A percentile compares a stretch with the other conserved stretches of the same genome.
phyloP scores from a whole-genome alignment of 257 asterid species.

The Henckelia pumila region DNA sequence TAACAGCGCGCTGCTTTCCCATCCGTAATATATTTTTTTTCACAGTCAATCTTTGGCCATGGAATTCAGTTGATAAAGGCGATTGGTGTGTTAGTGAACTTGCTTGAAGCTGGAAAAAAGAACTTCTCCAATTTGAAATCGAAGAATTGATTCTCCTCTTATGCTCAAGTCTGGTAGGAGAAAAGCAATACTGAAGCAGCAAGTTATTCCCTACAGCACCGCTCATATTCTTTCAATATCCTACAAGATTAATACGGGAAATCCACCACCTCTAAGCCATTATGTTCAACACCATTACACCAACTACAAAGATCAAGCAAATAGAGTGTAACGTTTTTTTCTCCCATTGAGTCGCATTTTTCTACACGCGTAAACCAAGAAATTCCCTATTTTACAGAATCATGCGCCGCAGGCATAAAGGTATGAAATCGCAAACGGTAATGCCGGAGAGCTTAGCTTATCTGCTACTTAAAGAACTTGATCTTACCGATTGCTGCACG shows the following conservation, averaged over 20 bases:
- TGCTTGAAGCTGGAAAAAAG: conserved; percentile 64
- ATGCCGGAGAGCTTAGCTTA: not conserved
- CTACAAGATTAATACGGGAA: conserved; percentile 21
- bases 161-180: conserved; percentile 52
- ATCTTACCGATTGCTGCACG: conserved; percentile 12
- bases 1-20: conserved; percentile 47
- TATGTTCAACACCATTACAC: conserved; percentile 3
- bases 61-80: conserved; percentile 62
- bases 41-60: conserved; percentile 46
- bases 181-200: conserved; percentile 65
- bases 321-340: not conserved
- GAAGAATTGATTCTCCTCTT: conserved; percentile 61
- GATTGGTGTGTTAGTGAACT: conserved; percentile 45
- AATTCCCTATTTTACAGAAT: conserved; percentile 3
- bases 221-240: conserved; percentile 55
- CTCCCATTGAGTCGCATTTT: too few relatives aligned
- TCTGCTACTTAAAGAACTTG: not conserved
- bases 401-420: not conserved
- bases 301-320: not conserved
- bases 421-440: not conserved
- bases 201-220: conserved; percentile 73
- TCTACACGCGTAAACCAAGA: too few relatives aligned
- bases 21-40: conserved; percentile 42
- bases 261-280: conserved; percentile 25
- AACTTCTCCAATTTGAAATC: conserved; percentile 55